phyloP scores from a whole-genome alignment of 2,329 filamentous ascomycete genomes.

The Tolypocladium amazonense region DNA sequence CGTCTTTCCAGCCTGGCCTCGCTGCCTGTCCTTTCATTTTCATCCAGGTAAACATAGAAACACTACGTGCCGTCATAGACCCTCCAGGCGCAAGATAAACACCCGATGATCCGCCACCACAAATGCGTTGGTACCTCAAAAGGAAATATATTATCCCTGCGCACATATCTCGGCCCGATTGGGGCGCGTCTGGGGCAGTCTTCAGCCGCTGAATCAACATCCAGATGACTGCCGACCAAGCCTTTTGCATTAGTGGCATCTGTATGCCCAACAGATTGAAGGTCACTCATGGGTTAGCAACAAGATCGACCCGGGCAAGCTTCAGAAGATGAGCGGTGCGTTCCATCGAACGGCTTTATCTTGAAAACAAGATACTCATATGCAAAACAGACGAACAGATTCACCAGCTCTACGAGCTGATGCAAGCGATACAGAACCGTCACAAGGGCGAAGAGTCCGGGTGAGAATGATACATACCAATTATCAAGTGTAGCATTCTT shows the following conservation, averaged over 20 bases:
- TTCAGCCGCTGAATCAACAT: no score
- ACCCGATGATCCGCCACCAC: not conserved
- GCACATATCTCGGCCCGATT: not conserved
- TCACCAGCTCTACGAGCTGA: slow-evolving; percentile 86
- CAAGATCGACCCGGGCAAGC: slow-evolving; percentile 70
- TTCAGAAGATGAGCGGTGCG: slow-evolving; percentile 90
- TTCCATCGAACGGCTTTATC: slow-evolving; percentile 4
- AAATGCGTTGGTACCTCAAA: not conserved
- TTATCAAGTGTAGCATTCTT: not conserved
- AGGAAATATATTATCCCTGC: no score
- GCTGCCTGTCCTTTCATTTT: no score
- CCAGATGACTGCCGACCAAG: not conserved
- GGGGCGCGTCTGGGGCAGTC: not conserved
- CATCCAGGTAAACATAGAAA: no score
- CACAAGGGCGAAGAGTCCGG: slow-evolving; percentile 14
- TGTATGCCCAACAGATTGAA: slow-evolving; percentile 86
- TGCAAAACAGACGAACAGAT: slow-evolving; percentile 68
- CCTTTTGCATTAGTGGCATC: slow-evolving; percentile 58
- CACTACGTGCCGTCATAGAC: not conserved
- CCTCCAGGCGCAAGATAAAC: not conserved
- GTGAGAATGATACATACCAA: slow-evolving; percentile 8
- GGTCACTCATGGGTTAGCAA: slow-evolving; percentile 77
- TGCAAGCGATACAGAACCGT: slow-evolving; percentile 60
- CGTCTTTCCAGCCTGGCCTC: not conserved
- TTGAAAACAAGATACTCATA: not conserved